These are phyloP conservation scores for Colletotrichum sojae DNA, from an alignment of 2,329 filamentous ascomycete species.

Conservation along the genomic window DNA sequence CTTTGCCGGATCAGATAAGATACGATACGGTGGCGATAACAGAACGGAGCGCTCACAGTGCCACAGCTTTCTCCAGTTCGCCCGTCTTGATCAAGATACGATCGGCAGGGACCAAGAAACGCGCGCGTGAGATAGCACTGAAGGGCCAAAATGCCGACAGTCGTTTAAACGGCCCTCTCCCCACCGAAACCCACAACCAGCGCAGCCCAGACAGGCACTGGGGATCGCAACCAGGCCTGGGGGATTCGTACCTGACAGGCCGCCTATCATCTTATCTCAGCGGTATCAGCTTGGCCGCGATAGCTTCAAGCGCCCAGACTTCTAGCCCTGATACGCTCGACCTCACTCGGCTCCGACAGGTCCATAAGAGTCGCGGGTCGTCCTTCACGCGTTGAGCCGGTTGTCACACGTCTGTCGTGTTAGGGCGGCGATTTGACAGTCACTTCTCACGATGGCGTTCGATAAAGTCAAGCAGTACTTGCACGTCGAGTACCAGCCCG, in stretches of 20 bases:
- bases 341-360: background rate
- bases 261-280: conserved; percentile 29
- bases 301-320: conserved; percentile 9
- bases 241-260: too few species aligned
- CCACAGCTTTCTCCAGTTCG: background rate
- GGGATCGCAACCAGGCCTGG: background rate
- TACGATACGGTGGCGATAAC: conserved; percentile 2
- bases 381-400: background rate
- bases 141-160: background rate
- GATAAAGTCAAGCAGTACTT: conserved; percentile 51
- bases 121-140: conserved; percentile 11
- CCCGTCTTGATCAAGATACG: too few species aligned
- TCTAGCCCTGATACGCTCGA: background rate
- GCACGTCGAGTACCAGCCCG: conserved; percentile 51
- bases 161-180: background rate
- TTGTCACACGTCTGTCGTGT: background rate
- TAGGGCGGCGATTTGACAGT: background rate
- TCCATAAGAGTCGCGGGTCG: conserved; percentile 8
- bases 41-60: conserved; percentile 24
- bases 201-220: background rate
- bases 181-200: background rate
- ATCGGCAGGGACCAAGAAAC: background rate
- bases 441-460: conserved; percentile 19
- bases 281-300: conserved; percentile 1
- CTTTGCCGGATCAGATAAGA: conserved; percentile 19